Evolutionary conservation across 805 yeast genomes (phyloP).

Genomic region (Debaryomyces tyrocola): DNA sequence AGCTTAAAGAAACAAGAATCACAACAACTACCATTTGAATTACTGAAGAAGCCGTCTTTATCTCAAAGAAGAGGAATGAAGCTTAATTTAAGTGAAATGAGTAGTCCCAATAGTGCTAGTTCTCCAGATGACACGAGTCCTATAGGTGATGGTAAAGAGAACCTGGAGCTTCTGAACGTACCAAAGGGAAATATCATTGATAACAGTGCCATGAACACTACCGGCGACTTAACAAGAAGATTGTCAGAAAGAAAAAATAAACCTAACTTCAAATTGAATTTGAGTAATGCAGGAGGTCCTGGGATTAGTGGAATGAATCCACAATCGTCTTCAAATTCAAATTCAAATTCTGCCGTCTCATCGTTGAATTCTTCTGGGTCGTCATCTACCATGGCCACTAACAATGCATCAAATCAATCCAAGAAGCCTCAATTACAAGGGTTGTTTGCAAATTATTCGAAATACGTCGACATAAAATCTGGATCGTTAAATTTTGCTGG

Average conservation of each 20-base stretch:
- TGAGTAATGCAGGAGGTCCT: conserved; percentile 14
- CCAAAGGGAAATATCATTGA: not conserved
- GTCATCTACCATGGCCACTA: conserved; percentile 5
- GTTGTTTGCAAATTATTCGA: conserved; percentile 78
- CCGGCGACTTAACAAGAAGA: conserved; percentile 37
- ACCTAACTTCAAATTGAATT: conserved; percentile 38
- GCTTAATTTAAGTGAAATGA: conserved; percentile 38
- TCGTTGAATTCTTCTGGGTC: conserved; percentile 6
- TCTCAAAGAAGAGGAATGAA: conserved; percentile 59
- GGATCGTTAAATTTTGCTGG: conserved; percentile 93
- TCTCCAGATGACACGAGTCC: conserved; percentile 17
- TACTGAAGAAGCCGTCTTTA: conserved; percentile 42
- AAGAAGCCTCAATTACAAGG: conserved; percentile 48
- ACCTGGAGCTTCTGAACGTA: not conserved
- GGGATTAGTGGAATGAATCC: not conserved
- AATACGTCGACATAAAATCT: conserved; percentile 86
- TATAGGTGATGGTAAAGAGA: conserved; percentile 3
- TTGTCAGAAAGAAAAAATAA: conserved; percentile 39
- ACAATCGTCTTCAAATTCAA: not conserved
- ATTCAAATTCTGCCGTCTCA: conserved; percentile 6
- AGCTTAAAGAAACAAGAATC: conserved; percentile 1
- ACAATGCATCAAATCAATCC: conserved; percentile 14
- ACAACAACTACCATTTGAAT: conserved; percentile 11
- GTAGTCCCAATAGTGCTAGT: conserved; percentile 18
- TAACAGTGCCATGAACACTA: conserved; percentile 13